Evolutionary conservation across 2,329 filamentous ascomycete genomes (phyloP).

Genomic region (Phyllosticta citribraziliensis): DNA sequence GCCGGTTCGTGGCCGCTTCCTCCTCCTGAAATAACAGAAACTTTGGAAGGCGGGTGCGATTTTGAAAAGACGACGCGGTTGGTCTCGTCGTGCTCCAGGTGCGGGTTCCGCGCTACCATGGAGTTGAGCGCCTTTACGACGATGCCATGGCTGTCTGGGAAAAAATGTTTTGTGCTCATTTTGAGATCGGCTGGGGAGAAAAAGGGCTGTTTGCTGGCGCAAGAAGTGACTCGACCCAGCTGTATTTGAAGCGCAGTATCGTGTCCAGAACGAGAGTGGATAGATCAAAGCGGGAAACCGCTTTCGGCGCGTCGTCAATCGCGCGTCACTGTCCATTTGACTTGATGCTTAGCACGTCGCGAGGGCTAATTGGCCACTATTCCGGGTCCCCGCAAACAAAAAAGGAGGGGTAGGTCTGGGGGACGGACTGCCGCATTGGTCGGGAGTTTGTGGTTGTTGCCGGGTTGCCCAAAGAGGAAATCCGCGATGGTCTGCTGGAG

Average conservation of each 20-base stretch:
- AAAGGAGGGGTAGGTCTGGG: background rate
- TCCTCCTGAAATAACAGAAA: slow-evolving; percentile 38
- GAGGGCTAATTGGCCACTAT: background rate
- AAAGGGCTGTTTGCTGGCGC: background rate
- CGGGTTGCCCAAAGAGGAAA: slow-evolving; percentile 8
- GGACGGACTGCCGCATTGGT: slow-evolving; percentile 7
- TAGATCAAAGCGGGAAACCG: background rate
- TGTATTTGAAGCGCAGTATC: background rate
- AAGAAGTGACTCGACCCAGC: background rate
- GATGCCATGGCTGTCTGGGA: slow-evolving; percentile 40
- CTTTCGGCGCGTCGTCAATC: background rate
- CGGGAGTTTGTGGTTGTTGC: background rate
- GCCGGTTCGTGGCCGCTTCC: slow-evolving; percentile 41
- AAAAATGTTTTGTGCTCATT: slow-evolving; percentile 48
- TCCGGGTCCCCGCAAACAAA: background rate
- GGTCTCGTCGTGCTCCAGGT: slow-evolving; percentile 34
- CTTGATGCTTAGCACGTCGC: background rate
- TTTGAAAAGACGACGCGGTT: slow-evolving; percentile 41
- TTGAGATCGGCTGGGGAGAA: background rate
- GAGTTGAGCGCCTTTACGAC: slow-evolving; percentile 40
- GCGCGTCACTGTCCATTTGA: background rate
- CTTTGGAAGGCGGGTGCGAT: slow-evolving; percentile 33
- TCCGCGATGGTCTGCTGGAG: background rate
- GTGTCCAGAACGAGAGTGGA: background rate
- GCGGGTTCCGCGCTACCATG: slow-evolving; percentile 35